A percentile compares a stretch with the other conserved stretches of the same genome.
Evolutionary conservation across 2,329 filamentous ascomycete genomes (phyloP).

Genomic region (Phoma sp.): DNA sequence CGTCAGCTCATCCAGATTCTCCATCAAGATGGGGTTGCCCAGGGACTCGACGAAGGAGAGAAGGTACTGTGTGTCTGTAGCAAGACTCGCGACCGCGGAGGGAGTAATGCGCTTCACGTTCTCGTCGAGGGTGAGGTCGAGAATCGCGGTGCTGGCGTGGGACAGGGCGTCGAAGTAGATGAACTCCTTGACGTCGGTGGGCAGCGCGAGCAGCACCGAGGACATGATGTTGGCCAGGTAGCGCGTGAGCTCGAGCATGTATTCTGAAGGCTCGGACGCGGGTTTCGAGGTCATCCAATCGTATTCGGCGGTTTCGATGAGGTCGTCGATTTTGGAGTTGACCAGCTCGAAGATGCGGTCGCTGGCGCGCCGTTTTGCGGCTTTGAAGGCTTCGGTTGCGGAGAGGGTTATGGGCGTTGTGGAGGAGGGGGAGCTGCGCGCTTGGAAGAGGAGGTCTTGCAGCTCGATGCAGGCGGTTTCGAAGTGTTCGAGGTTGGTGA

Average conservation of each 20-base stretch:
- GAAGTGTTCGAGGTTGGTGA: conserved; percentile 97
- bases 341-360: conserved; percentile 98
- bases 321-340: conserved; percentile 97
- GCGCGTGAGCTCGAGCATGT: conserved; percentile 92
- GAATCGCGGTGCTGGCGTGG: conserved; percentile 84
- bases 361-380: conserved; percentile 93
- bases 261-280: conserved; percentile 79
- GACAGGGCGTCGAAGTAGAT: conserved; percentile 97
- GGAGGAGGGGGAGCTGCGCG: conserved; percentile 79
- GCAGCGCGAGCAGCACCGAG: conserved; percentile 89
- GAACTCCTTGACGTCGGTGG: conserved; percentile 92
- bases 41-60: conserved; percentile 85
- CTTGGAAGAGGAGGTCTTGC: conserved; percentile 82
- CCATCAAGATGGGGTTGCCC: conserved; percentile 83
- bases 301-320: conserved; percentile 96
- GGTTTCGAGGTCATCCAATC: conserved; percentile 75
- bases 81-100: conserved; percentile 79
- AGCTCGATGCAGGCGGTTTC: conserved; percentile 90
- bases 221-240: conserved; percentile 98
- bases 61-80: conserved; percentile 83
- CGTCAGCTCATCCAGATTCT: conserved; percentile 89
- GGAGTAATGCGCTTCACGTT: conserved; percentile 87
- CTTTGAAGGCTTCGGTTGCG: conserved; percentile 85
- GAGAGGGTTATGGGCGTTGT: conserved; percentile 79
- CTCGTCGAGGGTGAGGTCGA: conserved; percentile 77